phyloP scores from a whole-genome alignment of 2,329 filamentous ascomycete species.

The Phyllosticta citrichinensis region DNA sequence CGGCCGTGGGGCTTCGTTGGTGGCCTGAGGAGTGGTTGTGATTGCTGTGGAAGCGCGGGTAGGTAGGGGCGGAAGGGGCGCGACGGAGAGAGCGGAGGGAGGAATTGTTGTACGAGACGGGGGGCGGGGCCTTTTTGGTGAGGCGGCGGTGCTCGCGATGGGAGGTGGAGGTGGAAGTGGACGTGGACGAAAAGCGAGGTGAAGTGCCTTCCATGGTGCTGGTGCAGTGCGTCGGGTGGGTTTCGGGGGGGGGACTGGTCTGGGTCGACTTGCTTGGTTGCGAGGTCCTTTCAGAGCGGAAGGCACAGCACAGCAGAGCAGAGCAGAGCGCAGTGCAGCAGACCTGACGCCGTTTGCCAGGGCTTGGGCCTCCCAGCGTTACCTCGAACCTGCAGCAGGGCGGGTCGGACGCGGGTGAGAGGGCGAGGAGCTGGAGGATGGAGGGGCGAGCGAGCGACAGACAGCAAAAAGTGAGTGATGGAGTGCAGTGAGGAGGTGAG shows the following conservation, averaged over 20 bases:
- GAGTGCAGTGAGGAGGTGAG: background rate
- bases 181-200: constrained; percentile 3
- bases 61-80: constrained; percentile 19
- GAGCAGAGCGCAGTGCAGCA: background rate
- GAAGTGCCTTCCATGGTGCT: constrained; percentile 4
- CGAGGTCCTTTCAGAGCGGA: background rate
- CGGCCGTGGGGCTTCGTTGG: constrained; percentile 12
- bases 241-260: too few relatives aligned
- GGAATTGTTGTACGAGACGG: constrained; percentile 15
- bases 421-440: too few relatives aligned
- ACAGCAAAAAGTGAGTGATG: background rate
- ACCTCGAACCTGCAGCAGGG: constrained; percentile 8
- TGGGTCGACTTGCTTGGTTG: constrained; percentile 3
- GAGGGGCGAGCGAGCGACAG: background rate
- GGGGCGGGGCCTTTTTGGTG: constrained; percentile 16
- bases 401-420: background rate
- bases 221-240: constrained; percentile 1
- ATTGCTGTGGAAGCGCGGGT: constrained; percentile 13
- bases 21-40: constrained; percentile 8
- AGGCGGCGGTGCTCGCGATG: constrained; percentile 12
- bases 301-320: background rate
- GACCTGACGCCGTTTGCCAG: constrained; percentile 4
- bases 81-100: constrained; percentile 13
- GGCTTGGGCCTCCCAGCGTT: constrained; percentile 9
- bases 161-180: background rate